Conservation (phyloP, 2,329 filamentous ascomycete genomes). For the Fusarium nisikadoi region DNA sequence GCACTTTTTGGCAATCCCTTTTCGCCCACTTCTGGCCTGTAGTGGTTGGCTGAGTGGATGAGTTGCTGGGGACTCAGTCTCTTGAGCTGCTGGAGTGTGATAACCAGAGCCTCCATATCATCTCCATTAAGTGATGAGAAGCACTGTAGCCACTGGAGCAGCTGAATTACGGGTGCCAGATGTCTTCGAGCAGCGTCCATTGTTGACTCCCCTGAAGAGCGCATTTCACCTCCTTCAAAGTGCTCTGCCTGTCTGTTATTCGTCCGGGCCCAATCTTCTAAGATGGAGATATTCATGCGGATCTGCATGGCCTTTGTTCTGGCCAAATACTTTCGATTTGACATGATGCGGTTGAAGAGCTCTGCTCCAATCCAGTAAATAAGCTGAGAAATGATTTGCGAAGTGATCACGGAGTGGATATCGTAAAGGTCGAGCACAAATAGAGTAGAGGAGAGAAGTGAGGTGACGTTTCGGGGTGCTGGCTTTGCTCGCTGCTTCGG, state of each 20-base stretch:
- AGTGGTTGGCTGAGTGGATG: constrained; percentile 91
- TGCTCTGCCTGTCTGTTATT: constrained; percentile 97
- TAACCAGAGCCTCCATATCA: constrained; percentile 87
- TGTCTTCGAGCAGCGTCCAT: constrained; percentile 86
- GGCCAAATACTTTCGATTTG: constrained; percentile 91
- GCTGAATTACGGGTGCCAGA: constrained; percentile 88
- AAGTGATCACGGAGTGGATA: constrained; percentile 94
- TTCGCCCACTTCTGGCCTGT: constrained; percentile 94
- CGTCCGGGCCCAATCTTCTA: constrained; percentile 94
- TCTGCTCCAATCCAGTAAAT: constrained; percentile 97
- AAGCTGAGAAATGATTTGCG: constrained; percentile 91
- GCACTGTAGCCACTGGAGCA: constrained; percentile 97
- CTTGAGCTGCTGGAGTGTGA: constrained; percentile 89
- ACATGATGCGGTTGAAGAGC: constrained; percentile 98
- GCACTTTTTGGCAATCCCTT: constrained; percentile 90
- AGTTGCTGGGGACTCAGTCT: constrained; percentile 87
- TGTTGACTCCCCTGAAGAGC: constrained; percentile 84
- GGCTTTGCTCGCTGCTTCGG: constrained; percentile 92
- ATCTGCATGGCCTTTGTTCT: constrained; percentile 99
- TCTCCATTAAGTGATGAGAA: constrained; percentile 90
- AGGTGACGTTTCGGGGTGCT: constrained; percentile 94
- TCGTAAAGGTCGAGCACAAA: constrained; percentile 99
- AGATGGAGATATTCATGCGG: constrained; percentile 94
- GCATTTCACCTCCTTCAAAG: constrained; percentile 91
- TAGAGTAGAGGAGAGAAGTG: constrained; percentile 91